Percentiles rank a stretch among this genome's conserved stretches.
phyloP scores from a whole-genome alignment of 371 early-diverging fungal species.

The Rhizomucor miehei region DNA sequence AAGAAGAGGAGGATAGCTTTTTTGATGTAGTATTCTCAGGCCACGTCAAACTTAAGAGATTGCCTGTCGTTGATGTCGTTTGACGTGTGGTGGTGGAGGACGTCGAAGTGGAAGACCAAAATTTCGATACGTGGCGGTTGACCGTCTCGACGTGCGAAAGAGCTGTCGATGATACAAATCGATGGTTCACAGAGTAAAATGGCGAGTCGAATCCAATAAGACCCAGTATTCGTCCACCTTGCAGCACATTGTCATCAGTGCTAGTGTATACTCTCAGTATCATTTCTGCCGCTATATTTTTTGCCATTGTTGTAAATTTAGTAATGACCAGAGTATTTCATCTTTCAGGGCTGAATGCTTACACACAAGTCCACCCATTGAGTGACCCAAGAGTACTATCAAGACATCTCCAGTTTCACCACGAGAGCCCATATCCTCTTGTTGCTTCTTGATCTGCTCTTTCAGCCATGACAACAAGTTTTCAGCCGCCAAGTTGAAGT shows the following conservation, averaged over 20 bases:
- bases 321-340: background rate
- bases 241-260: slow-evolving; percentile 13
- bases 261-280: slow-evolving; percentile 35
- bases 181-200: slow-evolving; percentile 53
- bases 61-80: background rate
- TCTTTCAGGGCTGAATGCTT: slow-evolving; percentile 13
- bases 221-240: slow-evolving; percentile 42
- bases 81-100: background rate
- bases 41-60: slow-evolving; percentile 4
- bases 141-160: slow-evolving; percentile 18
- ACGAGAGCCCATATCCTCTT: slow-evolving; percentile 16
- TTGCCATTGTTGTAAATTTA: background rate
- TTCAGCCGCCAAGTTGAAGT: slow-evolving; percentile 39
- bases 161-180: slow-evolving; percentile 39
- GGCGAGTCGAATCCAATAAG: slow-evolving; percentile 63
- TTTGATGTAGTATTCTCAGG: background rate
- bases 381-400: slow-evolving; percentile 50
- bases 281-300: slow-evolving; percentile 53
- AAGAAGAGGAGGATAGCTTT: background rate
- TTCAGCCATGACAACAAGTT: slow-evolving; percentile 47
- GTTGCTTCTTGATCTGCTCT: slow-evolving; percentile 33
- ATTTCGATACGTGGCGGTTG: slow-evolving; percentile 9
- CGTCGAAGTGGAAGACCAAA: slow-evolving; percentile 1
- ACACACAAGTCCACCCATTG: slow-evolving; percentile 68
- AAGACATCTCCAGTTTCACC: slow-evolving; percentile 31